Conservation (phyloP, 768 basidiomycete genomes). For the Pleurotus salmoneostramineus region DNA sequence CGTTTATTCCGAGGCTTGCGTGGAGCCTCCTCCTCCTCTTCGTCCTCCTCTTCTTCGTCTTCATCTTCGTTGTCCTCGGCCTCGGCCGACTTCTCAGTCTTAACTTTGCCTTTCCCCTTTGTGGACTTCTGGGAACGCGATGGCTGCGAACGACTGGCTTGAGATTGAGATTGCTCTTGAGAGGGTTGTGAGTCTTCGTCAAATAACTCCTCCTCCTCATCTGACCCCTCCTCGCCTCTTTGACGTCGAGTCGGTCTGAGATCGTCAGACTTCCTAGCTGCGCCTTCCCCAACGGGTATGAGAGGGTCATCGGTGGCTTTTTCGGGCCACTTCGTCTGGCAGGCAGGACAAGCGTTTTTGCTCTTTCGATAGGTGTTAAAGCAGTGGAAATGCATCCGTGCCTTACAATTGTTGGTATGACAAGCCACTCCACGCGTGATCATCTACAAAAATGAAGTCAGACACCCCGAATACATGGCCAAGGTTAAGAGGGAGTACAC, state of each 20-base stretch:
- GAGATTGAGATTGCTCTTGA: background rate
- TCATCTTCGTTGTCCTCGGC: constrained; percentile 28
- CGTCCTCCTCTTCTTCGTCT: constrained; percentile 17
- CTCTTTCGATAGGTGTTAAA: constrained; percentile 46
- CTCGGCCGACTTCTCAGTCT: constrained; percentile 15
- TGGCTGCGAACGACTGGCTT: background rate
- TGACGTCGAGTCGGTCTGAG: constrained; percentile 28
- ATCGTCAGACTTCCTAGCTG: constrained; percentile 57
- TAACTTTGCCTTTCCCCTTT: constrained; percentile 24
- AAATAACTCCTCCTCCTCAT: constrained; percentile 41
- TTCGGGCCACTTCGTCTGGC: constrained; percentile 55
- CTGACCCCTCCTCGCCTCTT: constrained; percentile 31
- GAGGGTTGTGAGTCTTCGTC: constrained; percentile 29
- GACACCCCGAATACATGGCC: background rate
- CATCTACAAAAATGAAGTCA: constrained; percentile 34
- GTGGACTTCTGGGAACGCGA: constrained; percentile 26
- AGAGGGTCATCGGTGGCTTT: constrained; percentile 43
- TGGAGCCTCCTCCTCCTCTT: constrained; percentile 16
- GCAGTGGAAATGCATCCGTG: constrained; percentile 63
- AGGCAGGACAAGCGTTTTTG: constrained; percentile 50
- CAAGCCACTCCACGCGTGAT: constrained; percentile 70
- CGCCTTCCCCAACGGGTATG: constrained; percentile 62
- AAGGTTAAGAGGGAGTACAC: background rate
- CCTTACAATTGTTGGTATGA: constrained; percentile 55
- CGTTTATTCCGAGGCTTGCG: constrained; percentile 8